Evolutionary conservation across 176 grass and related monocot genomes (phyloP).

Genomic region (Rhynchospora breviuscula): DNA sequence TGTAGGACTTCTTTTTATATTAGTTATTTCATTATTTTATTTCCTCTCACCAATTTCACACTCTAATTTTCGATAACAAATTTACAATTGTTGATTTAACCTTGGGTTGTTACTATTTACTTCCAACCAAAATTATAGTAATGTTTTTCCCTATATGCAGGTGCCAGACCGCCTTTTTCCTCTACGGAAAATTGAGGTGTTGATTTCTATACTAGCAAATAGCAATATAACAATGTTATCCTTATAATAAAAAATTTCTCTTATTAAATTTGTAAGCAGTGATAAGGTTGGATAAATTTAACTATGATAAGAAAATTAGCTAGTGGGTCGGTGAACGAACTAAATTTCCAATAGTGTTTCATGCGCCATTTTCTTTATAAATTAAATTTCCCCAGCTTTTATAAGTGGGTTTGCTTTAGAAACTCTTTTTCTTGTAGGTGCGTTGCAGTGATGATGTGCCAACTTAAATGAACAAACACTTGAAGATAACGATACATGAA

Average conservation of each 20-base stretch:
- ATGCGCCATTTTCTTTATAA: neutral
- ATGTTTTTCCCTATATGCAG: neutral
- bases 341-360: neutral
- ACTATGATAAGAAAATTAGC: neutral
- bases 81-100: neutral
- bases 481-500: neutral
- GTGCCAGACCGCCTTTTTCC: neutral
- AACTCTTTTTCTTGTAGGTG: neutral
- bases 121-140: neutral
- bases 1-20: neutral
- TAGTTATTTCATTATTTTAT: neutral
- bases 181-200: neutral
- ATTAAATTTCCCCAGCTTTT: neutral
- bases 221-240: neutral
- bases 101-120: neutral
- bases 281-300: neutral
- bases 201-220: too few relatives aligned
- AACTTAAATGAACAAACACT: neutral
- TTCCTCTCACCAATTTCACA: neutral
- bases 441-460: neutral
- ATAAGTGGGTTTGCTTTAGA: conserved; percentile 12
- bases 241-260: neutral
- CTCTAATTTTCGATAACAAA: neutral
- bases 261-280: neutral
- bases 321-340: neutral